A percentile compares a stretch with the other conserved stretches of the same genome.
Evolutionary conservation across 2,329 filamentous ascomycete genomes (phyloP).

Genomic region (Aurifilum marmelostoma): DNA sequence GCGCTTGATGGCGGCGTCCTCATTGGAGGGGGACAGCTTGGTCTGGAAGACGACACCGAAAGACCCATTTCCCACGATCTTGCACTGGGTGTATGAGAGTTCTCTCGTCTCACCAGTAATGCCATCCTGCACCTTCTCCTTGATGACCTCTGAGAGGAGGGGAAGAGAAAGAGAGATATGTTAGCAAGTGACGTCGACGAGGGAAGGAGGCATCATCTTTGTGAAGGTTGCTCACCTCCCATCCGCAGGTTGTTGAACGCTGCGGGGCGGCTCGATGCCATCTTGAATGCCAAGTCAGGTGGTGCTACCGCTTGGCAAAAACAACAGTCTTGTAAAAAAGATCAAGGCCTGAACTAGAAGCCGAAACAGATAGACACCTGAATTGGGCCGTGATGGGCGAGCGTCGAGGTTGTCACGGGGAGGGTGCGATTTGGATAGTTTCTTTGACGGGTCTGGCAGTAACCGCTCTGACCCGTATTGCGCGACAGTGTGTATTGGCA

Average conservation of each 20-base stretch:
- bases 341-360: slow-evolving; percentile 30
- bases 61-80: slow-evolving; percentile 98
- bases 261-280: slow-evolving; percentile 92
- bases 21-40: slow-evolving; percentile 94
- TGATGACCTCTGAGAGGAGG: slow-evolving; percentile 77
- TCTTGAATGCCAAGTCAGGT: slow-evolving; percentile 44
- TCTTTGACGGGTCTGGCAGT: slow-evolving; percentile 12
- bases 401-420: slow-evolving; percentile 17
- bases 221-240: slow-evolving; percentile 75
- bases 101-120: slow-evolving; percentile 95
- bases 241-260: slow-evolving; percentile 88
- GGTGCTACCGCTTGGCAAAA: slow-evolving; percentile 34
- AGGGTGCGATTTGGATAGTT: not conserved
- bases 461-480: slow-evolving; percentile 17
- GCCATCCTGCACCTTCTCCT: slow-evolving; percentile 98
- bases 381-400: slow-evolving; percentile 41
- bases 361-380: slow-evolving; percentile 32
- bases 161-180: slow-evolving; percentile 29
- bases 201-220: slow-evolving; percentile 9
- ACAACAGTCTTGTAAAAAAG: slow-evolving; percentile 22
- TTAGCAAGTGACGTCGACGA: slow-evolving; percentile 34
- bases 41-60: slow-evolving; percentile 99
- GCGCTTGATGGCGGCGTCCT: slow-evolving; percentile 98
- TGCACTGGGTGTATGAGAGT: slow-evolving; percentile 98
- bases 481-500: not conserved